phyloP scores from a whole-genome alignment of 345 rosid species.

The Eucalyptus decipiens region DNA sequence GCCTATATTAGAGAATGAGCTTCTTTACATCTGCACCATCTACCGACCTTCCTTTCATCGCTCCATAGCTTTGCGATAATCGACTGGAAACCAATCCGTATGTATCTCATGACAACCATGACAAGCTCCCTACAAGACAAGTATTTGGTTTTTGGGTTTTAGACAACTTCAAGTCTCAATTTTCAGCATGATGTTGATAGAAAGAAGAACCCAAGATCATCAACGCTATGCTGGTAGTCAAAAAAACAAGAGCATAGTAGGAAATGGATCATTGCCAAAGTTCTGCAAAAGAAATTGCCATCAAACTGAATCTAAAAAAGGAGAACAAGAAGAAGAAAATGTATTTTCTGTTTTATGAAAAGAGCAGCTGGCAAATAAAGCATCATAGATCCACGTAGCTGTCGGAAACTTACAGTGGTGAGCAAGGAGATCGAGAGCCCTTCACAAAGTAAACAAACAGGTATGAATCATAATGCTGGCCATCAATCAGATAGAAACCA shows the following conservation, averaged over 20 bases:
- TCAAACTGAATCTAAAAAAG: neutral
- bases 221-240: neutral
- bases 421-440: constrained; percentile 82
- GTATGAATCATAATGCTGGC: constrained; percentile 79
- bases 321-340: neutral
- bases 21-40: constrained; percentile 65
- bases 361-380: neutral
- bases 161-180: neutral
- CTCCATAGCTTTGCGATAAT: constrained; percentile 41
- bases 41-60: constrained; percentile 31
- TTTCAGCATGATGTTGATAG: neutral
- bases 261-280: neutral
- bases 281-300: neutral
- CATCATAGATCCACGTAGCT: neutral
- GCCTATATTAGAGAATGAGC: constrained; percentile 33
- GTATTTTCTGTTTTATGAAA: neutral
- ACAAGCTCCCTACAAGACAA: constrained; percentile 43
- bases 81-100: constrained; percentile 44
- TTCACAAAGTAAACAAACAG: constrained; percentile 77
- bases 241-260: neutral
- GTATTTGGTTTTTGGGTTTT: neutral
- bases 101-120: constrained; percentile 23
- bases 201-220: neutral
- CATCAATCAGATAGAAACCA: constrained; percentile 67
- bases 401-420: constrained; percentile 59